These are phyloP conservation scores for Mesotaenium endlicherianum DNA, from an alignment of 139 green algal genomes.

Conservation along the genomic window DNA sequence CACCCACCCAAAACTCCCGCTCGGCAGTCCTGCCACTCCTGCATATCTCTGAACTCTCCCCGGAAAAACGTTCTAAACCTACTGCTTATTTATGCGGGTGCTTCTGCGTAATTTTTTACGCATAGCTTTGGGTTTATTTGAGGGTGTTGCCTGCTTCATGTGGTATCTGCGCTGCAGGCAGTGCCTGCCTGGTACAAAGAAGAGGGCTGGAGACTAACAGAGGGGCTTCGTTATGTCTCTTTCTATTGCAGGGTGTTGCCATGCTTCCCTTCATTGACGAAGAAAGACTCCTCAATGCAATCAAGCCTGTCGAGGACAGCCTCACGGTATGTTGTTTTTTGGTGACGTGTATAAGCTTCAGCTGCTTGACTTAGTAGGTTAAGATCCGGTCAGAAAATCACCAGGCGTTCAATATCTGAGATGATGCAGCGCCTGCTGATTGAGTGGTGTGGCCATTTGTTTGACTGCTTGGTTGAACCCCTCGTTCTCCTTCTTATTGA, in stretches of 20 bases:
- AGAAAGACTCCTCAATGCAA: constrained; percentile 65
- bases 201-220: neutral
- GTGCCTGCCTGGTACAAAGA: neutral
- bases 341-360: constrained; percentile 8
- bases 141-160: neutral
- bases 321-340: constrained; percentile 52
- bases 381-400: neutral
- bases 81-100: too few species aligned
- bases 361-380: constrained; percentile 3
- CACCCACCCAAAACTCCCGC: neutral
- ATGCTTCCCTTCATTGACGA: constrained; percentile 98
- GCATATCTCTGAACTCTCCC: too few species aligned
- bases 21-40: too few species aligned
- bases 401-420: neutral
- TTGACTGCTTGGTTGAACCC: too few species aligned
- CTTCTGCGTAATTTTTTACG: too few species aligned
- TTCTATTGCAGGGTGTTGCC: constrained; percentile 85
- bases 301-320: constrained; percentile 44
- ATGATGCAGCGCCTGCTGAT: neutral
- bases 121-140: neutral
- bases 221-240: neutral
- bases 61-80: too few species aligned
- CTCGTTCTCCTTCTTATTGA: neutral
- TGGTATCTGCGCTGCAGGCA: neutral
- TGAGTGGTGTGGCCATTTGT: too few species aligned